phyloP scores from a whole-genome alignment of 768 basidiomycete genomes.

The Russula ochroleuca region DNA sequence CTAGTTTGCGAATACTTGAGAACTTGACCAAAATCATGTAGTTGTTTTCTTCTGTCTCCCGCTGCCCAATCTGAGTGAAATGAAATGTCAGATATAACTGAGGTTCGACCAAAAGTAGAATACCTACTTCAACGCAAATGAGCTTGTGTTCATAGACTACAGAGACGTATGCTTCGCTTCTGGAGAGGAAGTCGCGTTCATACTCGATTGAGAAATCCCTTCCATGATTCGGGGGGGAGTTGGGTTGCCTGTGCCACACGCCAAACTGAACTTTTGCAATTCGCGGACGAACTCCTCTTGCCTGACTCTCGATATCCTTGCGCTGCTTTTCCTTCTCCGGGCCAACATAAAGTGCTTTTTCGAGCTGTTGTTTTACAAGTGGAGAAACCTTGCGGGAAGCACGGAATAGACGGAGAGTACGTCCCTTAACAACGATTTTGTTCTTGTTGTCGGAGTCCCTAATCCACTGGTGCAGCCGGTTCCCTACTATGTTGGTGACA shows the following conservation, averaged over 20 bases:
- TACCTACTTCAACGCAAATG: conserved; percentile 54
- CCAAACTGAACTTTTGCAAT: conserved; percentile 68
- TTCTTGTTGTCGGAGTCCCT: conserved; percentile 32
- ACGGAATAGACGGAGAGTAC: conserved; percentile 29
- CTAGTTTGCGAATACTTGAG: conserved; percentile 23
- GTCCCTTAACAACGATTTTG: conserved; percentile 27
- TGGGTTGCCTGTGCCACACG: conserved; percentile 41
- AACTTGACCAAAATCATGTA: conserved; percentile 19
- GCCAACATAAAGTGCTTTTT: conserved; percentile 34
- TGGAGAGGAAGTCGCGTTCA: conserved; percentile 45
- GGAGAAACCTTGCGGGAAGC: conserved; percentile 12
- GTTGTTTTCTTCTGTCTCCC: conserved; percentile 15
- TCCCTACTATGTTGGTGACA: conserved; percentile 36
- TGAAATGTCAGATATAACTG: neutral
- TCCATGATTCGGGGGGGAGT: conserved; percentile 27
- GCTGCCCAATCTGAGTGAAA: conserved; percentile 16
- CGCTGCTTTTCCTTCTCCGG: conserved; percentile 33
- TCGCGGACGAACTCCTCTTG: conserved; percentile 47
- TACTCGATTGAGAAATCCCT: conserved; percentile 64
- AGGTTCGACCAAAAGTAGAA: too few species aligned
- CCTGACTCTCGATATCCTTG: conserved; percentile 30
- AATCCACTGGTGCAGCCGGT: conserved; percentile 46
- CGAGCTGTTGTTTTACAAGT: conserved; percentile 26
- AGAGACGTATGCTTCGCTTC: conserved; percentile 49
- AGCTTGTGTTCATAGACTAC: conserved; percentile 68